These are phyloP conservation scores for Berberis thunbergii DNA, from an alignment of 164 flowering plant genomes.

Conservation along the genomic window DNA sequence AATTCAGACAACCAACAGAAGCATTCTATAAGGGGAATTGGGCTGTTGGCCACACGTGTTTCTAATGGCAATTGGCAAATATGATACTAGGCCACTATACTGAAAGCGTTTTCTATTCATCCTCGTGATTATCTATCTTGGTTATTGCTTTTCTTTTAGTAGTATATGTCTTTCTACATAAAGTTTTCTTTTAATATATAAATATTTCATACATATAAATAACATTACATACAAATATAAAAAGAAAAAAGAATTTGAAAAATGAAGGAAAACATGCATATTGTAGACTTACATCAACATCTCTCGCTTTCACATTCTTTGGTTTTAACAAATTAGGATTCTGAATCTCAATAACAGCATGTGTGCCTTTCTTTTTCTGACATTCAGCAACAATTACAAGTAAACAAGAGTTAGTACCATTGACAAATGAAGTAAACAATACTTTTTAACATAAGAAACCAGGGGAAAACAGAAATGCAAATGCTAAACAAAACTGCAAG, in stretches of 20 bases:
- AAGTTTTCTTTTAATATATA: no score
- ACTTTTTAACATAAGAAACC: not conserved
- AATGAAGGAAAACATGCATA: not conserved
- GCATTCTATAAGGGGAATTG: no score
- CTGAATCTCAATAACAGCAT: conserved; percentile 67
- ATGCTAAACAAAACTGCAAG: not conserved
- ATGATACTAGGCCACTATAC: no score
- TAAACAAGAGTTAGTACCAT: not conserved
- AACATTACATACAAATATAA: not conserved
- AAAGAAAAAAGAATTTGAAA: not conserved
- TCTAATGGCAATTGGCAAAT: no score
- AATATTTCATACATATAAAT: no score
- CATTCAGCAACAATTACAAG: not conserved
- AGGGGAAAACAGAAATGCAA: not conserved
- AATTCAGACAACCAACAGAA: no score
- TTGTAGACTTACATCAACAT: conserved; percentile 49
- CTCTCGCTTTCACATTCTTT: conserved; percentile 70
- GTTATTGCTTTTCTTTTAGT: no score
- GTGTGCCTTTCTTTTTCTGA: conserved; percentile 63
- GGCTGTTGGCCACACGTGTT: no score
- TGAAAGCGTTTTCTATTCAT: no score
- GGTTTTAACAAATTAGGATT: conserved; percentile 75
- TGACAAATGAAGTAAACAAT: not conserved
- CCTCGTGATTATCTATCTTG: no score
- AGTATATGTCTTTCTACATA: no score